Evolutionary conservation across 2,329 filamentous ascomycete species (phyloP).

Genomic region (Leptosphaerulina australis): DNA sequence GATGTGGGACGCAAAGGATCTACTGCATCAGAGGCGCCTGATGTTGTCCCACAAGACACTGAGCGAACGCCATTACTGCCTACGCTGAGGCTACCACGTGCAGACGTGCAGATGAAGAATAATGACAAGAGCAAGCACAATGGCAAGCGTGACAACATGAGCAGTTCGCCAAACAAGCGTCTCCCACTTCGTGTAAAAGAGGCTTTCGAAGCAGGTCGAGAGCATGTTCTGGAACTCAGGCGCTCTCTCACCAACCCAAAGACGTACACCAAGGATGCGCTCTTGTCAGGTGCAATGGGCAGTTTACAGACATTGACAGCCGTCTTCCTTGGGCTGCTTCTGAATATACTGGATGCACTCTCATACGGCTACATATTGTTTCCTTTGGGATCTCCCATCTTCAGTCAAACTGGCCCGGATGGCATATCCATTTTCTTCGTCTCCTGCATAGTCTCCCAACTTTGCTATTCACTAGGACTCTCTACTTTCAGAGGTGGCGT

Average conservation of each 20-base stretch:
- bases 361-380: conserved; percentile 93
- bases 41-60: conserved; percentile 39
- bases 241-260: conserved; percentile 64
- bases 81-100: conserved; percentile 36
- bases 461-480: conserved; percentile 82
- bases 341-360: conserved; percentile 92
- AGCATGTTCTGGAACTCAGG: conserved; percentile 29
- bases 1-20: conserved; percentile 3
- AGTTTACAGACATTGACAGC: conserved; percentile 78
- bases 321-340: conserved; percentile 82
- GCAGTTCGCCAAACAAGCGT: conserved; percentile 28
- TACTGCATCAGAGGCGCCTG: conserved; percentile 19
- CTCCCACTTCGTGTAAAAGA: conserved; percentile 28
- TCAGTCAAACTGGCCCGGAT: conserved; percentile 83
- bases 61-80: conserved; percentile 50
- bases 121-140: conserved; percentile 20
- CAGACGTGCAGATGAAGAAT: conserved; percentile 25
- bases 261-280: conserved; percentile 70
- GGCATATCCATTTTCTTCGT: conserved; percentile 99
- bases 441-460: conserved; percentile 91
- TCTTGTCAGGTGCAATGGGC: conserved; percentile 68
- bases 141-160: conserved; percentile 20
- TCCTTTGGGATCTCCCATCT: conserved; percentile 84
- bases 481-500: conserved; percentile 91
- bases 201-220: conserved; percentile 24